Conservation (phyloP, 331 rosid genomes). For the Arachis monticola region DNA sequence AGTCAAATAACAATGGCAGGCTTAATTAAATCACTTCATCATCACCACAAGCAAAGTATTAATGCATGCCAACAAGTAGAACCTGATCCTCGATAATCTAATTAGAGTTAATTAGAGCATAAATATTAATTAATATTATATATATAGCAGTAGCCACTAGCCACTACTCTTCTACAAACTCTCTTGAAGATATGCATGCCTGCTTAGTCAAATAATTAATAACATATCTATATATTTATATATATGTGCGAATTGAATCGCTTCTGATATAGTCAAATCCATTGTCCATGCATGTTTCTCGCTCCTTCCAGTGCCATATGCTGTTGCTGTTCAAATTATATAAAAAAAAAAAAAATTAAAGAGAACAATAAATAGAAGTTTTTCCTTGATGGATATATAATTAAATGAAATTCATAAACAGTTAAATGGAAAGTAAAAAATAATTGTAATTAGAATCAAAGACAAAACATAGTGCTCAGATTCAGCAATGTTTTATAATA, state of each 20-base stretch:
- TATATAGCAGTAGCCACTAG: background rate
- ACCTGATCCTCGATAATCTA: no score
- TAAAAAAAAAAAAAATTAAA: background rate
- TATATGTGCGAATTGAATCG: slow-evolving; percentile 49
- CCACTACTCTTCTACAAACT: slow-evolving; percentile 35
- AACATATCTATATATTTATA: no score
- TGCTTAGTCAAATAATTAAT: slow-evolving; percentile 31
- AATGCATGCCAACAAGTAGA: no score
- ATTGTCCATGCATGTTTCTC: slow-evolving; percentile 63
- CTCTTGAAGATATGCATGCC: slow-evolving; percentile 57
- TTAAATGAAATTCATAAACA: background rate
- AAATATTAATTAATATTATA: background rate
- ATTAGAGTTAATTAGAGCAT: no score
- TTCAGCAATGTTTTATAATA: no score
- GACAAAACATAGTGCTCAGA: background rate
- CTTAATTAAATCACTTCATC: no score
- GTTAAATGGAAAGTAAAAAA: background rate
- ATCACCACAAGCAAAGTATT: no score
- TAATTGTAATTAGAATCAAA: background rate
- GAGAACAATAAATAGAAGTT: background rate
- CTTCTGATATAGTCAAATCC: slow-evolving; percentile 57
- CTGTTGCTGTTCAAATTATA: slow-evolving; percentile 47
- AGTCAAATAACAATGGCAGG: no score
- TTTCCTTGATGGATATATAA: background rate
- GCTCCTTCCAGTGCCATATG: slow-evolving; percentile 63